Evolutionary conservation across 768 basidiomycete species (phyloP), one percentile per base, ranked within the genome.

Genomic region (Tylopilus sp.): DNA sequence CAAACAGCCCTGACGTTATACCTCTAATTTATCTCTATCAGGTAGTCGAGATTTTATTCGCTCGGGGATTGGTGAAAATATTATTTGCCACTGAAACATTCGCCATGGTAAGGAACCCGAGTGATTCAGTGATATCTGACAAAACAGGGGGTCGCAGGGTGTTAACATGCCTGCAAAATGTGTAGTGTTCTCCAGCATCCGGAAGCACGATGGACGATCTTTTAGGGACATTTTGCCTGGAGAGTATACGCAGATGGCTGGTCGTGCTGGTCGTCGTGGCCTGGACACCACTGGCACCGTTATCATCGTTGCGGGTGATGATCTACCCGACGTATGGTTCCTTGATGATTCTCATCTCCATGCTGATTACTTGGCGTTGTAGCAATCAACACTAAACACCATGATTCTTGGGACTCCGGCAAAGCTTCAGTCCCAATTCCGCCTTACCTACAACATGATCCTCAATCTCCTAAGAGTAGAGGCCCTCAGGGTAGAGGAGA

Each of bases 381-480:
- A 97, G 92, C 83, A 85, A 79, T 72, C 75, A 12, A 81, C 80
- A 1, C 73, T 99, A 43, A 79, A 77, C 44, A 85, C 80, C 18
- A 97, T 98, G 95, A 93, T 99, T 71, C 82, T 95, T 17, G 97
- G 97, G n/a, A 82, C 75, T 30, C 92, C 97, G 1, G 88, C 88
- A 50, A 94, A 94, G 67, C 80, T 99, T 17, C 83, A 86, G 42
- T 98, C 95, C 1, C 97, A 98, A 64, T 99, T 99, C 76, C 80
- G 97, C 48, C 77, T 99, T 56, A 99, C 97, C 1, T 99, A 98
- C 72, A 98, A 98, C 68, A 98, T 99, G 97, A 98, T 99, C 55
- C 72, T 99, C 53, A 99, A 99, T 65, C 73, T 99, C 35, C 79
- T 99, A 10, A 85, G 97, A 18, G 97, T 99, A 10, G 97, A 99